Base-by-base conservation (phyloP, 116 monocot species). In the Posidonia oceanica region DNA sequence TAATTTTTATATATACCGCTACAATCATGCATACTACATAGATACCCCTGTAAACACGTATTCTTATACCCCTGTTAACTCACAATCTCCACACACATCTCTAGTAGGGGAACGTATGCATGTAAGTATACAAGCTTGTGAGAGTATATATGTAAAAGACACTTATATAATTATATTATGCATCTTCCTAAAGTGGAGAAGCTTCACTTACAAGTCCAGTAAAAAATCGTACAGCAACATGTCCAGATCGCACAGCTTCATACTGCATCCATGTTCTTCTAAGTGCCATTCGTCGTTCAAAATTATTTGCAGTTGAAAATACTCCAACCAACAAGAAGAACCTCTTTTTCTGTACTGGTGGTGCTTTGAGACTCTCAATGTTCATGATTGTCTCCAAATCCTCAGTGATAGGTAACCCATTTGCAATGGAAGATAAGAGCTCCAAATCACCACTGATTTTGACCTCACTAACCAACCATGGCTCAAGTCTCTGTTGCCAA, bases 241-340 rank as follows among this genome's bases (percentile, higher is more conserved):
- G 71, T 11, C 94, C 94, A 15, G 82, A 80, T 13, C 88, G 77
- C 18, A 95, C 86, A 62, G 82, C 83, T 72, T 82, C 81, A 77
- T 82, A 94, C 63, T 94, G 94, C 94, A 94, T 88, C 94, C 94
- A 94, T 12, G 88, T 80, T 64, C 88, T 81, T 61, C 91, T 81
- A 64, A 94, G 62, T 14, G 94, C 88, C 88, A 88, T 90, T 21
- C 91, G 70, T n/a, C 85, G 81, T 64, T 86, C 82, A 70, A 94
- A 94, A 77, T 94, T 94, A 76, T 87, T 90, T 22, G 67, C 80
- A 62, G 87, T 76, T 4, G 94, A 94, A 75, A 84, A 84, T 38
- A 94, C 80, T 2, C 90, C 90, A 56, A 94, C 72, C 56, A 94
- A 73, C 75, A 94, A 70, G 29, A 87, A 77, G 14, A 82, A 54